phyloP scores from a whole-genome alignment of 1,284 basidiomycete species.

The Filobasidium uniguttulatum region DNA sequence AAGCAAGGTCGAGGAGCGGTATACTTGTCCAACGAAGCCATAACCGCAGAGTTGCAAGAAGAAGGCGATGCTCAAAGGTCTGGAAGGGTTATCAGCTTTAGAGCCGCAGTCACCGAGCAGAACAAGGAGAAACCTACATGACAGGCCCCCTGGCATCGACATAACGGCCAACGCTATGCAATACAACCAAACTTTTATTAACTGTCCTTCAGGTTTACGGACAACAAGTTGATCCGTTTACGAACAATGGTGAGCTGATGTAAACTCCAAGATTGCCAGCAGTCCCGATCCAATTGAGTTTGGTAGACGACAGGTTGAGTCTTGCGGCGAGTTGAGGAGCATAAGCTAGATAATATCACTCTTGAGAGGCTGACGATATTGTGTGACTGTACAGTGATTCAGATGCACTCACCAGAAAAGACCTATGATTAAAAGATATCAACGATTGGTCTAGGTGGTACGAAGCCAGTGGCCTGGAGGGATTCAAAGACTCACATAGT shows the following conservation, averaged over 20 bases:
- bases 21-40: slow-evolving; percentile 51
- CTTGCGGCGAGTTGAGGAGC: slow-evolving; percentile 60
- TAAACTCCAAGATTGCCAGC: slow-evolving; percentile 36
- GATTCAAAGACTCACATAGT: not conserved
- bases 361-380: slow-evolving; percentile 1
- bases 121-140: slow-evolving; percentile 29
- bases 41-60: slow-evolving; percentile 50
- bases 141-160: slow-evolving; percentile 52
- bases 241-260: slow-evolving; percentile 21
- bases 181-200: slow-evolving; percentile 41
- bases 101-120: not conserved
- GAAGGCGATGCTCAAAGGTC: slow-evolving; percentile 36
- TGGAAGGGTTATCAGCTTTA: slow-evolving; percentile 7
- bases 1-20: slow-evolving; percentile 31
- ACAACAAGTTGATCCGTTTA: slow-evolving; percentile 8
- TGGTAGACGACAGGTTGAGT: slow-evolving; percentile 57
- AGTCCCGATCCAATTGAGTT: slow-evolving; percentile 54
- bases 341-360: slow-evolving; percentile 42
- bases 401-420: not conserved
- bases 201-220: not conserved
- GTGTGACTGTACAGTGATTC: too few species aligned
- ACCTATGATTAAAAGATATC: too few species aligned
- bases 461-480: too few species aligned
- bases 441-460: too few species aligned
- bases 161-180: too few species aligned